Base-by-base conservation (phyloP, 768 basidiomycete genomes). In the Leucosporidium creatinivorum region DNA sequence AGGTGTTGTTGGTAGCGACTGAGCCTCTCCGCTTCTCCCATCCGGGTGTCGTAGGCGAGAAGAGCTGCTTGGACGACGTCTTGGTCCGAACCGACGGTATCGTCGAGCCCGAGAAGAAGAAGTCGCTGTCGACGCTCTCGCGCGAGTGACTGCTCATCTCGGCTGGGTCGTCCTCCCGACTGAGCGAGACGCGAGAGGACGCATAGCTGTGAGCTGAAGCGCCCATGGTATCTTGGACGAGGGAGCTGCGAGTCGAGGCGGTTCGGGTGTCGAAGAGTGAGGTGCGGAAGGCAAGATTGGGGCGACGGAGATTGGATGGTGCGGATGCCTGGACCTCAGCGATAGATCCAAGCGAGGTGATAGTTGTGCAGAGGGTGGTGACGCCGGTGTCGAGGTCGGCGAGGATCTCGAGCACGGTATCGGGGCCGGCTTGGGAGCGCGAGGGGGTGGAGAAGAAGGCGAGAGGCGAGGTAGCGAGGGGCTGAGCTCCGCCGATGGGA, bases 1-100 rank as follows among this genome's bases (percentile, higher is more conserved):
- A 58, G 19, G 58, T 30, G 44, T 26, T 26, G 21, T n/a, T 58
- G 25, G 58, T 58, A 6, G 58, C 58, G 13, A 58, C 44, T 17
- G 58, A 60, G 18, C 23, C 26, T 44, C 36, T 30, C 3, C 58
- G 58, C n/a, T 60, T 13, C 36, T 47, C 39, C 55, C 55, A 56
- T 6, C 31, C 26, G 7, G 30, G 30, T 5, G 30, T 31, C 28
- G 19, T 13, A 7, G 78, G 83, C 1, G 91, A 90, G n/a, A 93
- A 81, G 58, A 89, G 79, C 77, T 85, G 83, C 71, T 73, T 74
- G 51, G 59, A 60, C 28, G 21, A 9, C 6, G 18, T 47, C 44
- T 25, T 60, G 3, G 26, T 28, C 26, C 44, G 15, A 10, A 47
- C 26, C 4, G 59, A 28, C 25, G 66, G 36, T 1, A 31, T 17